A percentile compares a stretch with the other conserved stretches of the same genome.
Evolutionary conservation across 176 grass and related monocot genomes (phyloP).

Genomic region (Chrysopogon serrulatus): DNA sequence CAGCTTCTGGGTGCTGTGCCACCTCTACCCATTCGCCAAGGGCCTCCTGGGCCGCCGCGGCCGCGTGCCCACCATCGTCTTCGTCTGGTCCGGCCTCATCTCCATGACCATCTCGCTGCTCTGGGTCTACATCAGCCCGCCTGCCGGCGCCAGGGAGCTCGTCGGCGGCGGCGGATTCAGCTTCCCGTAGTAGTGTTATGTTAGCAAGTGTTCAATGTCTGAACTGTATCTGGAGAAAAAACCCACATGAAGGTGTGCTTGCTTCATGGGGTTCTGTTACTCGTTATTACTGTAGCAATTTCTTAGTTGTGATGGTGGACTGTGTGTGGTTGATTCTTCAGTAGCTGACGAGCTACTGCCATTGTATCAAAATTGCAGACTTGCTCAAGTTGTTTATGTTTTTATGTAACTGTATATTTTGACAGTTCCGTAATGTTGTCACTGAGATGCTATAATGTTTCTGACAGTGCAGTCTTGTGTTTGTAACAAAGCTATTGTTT

Average conservation of each 20-base stretch:
- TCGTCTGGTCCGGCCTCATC: slow-evolving; percentile 84
- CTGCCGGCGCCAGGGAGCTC: slow-evolving; percentile 33
- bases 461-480: not conserved
- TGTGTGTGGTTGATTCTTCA: slow-evolving; percentile 6
- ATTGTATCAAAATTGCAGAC: slow-evolving; percentile 7
- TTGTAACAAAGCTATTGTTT: not conserved
- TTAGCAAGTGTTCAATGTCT: not conserved
- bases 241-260: slow-evolving; percentile 37
- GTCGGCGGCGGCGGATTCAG: slow-evolving; percentile 62
- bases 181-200: slow-evolving; percentile 53
- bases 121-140: slow-evolving; percentile 92
- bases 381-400: not conserved
- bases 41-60: slow-evolving; percentile 83
- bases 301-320: not conserved
- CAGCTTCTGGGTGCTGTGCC: slow-evolving; percentile 96
- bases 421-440: not conserved
- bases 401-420: slow-evolving; percentile 18
- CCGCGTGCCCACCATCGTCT: slow-evolving; percentile 90
- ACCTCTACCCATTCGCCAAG: slow-evolving; percentile 96
- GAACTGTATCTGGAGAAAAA: not conserved
- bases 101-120: slow-evolving; percentile 82
- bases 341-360: slow-evolving; percentile 31
- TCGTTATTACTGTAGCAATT: not conserved
- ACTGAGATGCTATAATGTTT: not conserved
- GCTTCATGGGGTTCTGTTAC: slow-evolving; percentile 40